Conservation (phyloP, 176 grass and related monocot species). For the Lolium rigidum region DNA sequence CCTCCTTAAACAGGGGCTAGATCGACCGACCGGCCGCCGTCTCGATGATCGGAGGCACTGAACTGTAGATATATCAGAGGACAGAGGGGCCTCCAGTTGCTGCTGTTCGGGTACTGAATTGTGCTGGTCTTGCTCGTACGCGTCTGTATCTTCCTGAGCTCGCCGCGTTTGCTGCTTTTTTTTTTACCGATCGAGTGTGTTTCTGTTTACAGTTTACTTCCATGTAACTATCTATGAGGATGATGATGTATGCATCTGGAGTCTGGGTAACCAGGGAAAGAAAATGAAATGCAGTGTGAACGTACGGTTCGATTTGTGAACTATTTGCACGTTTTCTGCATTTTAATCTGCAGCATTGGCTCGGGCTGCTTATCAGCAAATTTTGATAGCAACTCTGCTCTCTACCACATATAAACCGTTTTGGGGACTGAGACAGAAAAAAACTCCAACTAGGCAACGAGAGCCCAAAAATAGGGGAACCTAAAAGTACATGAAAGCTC, state of each 20-base stretch:
- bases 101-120: conserved; percentile 1
- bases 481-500: no score
- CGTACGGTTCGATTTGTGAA: neutral
- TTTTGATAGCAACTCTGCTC: no score
- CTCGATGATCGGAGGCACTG: conserved; percentile 20
- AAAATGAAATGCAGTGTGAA: conserved; percentile 13
- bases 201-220: conserved; percentile 17
- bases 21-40: neutral
- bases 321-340: no score
- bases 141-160: neutral
- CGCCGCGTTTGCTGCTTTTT: conserved; percentile 28
- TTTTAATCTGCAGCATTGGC: no score
- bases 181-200: conserved; percentile 36
- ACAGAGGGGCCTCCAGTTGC: conserved; percentile 25
- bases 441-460: no score
- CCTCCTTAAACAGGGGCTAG: conserved; percentile 58
- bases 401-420: no score
- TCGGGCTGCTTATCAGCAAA: no score
- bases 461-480: no score
- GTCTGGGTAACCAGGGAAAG: neutral
- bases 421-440: no score
- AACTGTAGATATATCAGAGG: conserved; percentile 59
- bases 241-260: neutral
- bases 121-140: neutral
- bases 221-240: neutral